Percentiles rank a stretch among this genome's conserved stretches.
Evolutionary conservation across 805 yeast genomes (phyloP).

Genomic region (Candida qinlingensis): DNA sequence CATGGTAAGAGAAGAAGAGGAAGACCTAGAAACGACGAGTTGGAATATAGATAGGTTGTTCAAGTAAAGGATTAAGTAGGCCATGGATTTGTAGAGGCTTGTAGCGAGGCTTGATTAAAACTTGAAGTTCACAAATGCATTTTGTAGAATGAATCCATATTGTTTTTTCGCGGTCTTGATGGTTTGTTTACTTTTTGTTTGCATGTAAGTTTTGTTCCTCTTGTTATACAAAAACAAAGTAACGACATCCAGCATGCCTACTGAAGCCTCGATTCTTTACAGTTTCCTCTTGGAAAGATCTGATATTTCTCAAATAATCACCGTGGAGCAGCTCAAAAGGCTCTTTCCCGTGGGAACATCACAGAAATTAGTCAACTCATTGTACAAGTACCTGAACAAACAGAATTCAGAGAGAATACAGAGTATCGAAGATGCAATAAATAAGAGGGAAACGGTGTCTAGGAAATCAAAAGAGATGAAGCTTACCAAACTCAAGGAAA

Average conservation of each 20-base stretch:
- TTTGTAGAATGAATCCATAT: neutral
- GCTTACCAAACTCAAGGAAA: neutral
- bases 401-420: slow-evolving; percentile 1
- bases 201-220: no score
- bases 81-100: neutral
- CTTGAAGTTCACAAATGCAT: neutral
- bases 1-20: slow-evolving; percentile 29
- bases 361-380: neutral
- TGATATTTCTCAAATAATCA: slow-evolving; percentile 3
- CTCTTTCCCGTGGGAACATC: slow-evolving; percentile 14
- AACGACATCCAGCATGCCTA: slow-evolving; percentile 7
- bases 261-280: slow-evolving; percentile 14
- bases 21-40: slow-evolving; percentile 31
- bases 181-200: neutral
- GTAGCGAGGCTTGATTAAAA: neutral
- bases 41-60: neutral
- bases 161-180: neutral
- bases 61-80: neutral
- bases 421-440: slow-evolving; percentile 6
- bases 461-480: neutral
- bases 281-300: slow-evolving; percentile 17
- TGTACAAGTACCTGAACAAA: slow-evolving; percentile 8
- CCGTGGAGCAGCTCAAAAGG: slow-evolving; percentile 7
- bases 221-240: neutral
- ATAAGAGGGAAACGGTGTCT: neutral